phyloP scores from a whole-genome alignment of 2,329 filamentous ascomycete genomes.

The Aureobasidium sp. region DNA sequence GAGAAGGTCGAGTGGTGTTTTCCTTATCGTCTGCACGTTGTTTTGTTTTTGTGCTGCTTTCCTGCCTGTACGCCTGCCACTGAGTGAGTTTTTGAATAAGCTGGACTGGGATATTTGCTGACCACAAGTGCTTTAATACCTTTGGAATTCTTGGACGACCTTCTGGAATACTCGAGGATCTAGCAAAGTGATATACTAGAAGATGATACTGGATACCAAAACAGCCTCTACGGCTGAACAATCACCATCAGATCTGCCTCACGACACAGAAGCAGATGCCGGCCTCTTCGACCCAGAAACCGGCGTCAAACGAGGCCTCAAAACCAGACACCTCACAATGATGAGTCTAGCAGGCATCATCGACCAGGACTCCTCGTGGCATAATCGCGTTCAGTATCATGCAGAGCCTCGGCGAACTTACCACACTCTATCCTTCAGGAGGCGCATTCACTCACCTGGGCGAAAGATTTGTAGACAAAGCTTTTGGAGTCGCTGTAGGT shows the following conservation, averaged over 20 bases:
- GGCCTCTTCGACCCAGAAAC: constrained; percentile 48
- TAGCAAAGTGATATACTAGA: no score
- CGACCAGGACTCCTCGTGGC: constrained; percentile 60
- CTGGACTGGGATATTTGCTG: not conserved
- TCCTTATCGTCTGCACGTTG: not conserved
- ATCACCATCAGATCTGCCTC: not conserved
- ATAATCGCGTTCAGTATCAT: constrained; percentile 60
- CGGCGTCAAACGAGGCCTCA: constrained; percentile 61
- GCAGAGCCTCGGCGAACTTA: constrained; percentile 67
- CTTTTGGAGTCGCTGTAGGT: constrained; percentile 59
- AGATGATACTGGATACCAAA: not conserved
- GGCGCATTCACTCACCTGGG: constrained; percentile 65
- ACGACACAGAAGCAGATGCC: constrained; percentile 5
- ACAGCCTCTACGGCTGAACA: not conserved
- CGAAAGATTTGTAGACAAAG: constrained; percentile 62
- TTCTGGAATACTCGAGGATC: not conserved
- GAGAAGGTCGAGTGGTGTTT: not conserved
- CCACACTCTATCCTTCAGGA: constrained; percentile 62
- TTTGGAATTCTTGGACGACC: not conserved
- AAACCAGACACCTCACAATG: constrained; percentile 59
- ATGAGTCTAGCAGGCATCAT: constrained; percentile 44
- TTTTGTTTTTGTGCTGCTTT: not conserved
- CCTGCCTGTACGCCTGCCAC: not conserved
- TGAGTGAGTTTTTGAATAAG: not conserved
- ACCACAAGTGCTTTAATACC: not conserved